These are phyloP conservation scores for Selaginella moellendorffii DNA, from an alignment of 75 land plant genomes.

Conservation along the genomic window DNA sequence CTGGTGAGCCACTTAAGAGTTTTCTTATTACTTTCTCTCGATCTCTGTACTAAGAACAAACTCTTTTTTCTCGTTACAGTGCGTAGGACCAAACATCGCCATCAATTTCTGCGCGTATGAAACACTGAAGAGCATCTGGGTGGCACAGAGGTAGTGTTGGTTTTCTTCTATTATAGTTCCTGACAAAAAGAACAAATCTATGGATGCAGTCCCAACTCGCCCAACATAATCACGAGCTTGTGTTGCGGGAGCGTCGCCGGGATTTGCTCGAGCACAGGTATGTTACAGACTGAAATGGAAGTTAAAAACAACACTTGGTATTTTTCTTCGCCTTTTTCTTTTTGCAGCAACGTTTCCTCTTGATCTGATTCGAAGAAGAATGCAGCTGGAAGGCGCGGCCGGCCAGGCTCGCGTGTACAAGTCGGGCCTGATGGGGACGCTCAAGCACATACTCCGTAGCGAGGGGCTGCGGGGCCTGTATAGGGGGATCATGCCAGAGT, in stretches of 20 bases:
- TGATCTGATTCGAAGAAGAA: conserved; percentile 11
- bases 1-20: conserved; percentile 32
- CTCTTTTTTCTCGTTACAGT: conserved; percentile 16
- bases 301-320: neutral
- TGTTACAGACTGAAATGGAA: neutral
- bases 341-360: conserved; percentile 8
- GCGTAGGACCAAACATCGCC: conserved; percentile 7
- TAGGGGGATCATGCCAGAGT: conserved; percentile 11
- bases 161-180: neutral
- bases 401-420: neutral
- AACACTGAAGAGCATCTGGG: neutral
- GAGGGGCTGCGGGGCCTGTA: conserved; percentile 9
- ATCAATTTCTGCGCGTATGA: conserved; percentile 12
- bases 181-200: neutral
- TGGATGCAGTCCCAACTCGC: neutral
- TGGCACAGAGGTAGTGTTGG: conserved; percentile 33
- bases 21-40: neutral
- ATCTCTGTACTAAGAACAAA: neutral
- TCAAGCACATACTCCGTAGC: neutral
- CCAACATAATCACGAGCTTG: neutral
- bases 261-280: conserved; percentile 26
- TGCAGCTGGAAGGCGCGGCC: conserved; percentile 9
- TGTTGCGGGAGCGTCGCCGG: conserved; percentile 7
- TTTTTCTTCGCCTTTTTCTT: neutral
- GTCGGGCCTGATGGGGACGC: neutral